Percentiles rank a stretch among this genome's conserved stretches.
Conservation (phyloP, 768 basidiomycete genomes). For the Filobasidium wieringae region DNA sequence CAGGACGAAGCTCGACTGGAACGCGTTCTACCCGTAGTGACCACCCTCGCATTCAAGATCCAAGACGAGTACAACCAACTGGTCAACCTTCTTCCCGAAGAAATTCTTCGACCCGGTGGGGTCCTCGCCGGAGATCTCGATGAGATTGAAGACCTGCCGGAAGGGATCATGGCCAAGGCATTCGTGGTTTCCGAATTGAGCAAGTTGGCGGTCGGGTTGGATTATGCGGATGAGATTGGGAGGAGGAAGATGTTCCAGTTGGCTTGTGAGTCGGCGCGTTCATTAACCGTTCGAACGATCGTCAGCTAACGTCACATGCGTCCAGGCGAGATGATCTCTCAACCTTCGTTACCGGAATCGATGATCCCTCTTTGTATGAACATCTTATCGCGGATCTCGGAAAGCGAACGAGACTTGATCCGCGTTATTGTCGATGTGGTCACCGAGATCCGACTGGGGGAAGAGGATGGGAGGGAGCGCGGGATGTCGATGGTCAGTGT, state of each 20-base stretch:
- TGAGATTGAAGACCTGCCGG: conserved; percentile 31
- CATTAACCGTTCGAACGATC: neutral
- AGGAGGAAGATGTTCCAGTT: conserved; percentile 75
- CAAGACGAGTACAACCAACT: conserved; percentile 60
- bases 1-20: conserved; percentile 55
- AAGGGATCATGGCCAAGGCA: conserved; percentile 41
- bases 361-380: conserved; percentile 69
- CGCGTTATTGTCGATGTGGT: conserved; percentile 79
- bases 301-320: too few species aligned
- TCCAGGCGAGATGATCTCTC: conserved; percentile 67
- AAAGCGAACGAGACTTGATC: conserved; percentile 71
- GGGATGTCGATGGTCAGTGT: neutral
- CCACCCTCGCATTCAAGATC: conserved; percentile 62
- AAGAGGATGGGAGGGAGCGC: conserved; percentile 21
- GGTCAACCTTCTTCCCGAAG: conserved; percentile 33
- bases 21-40: conserved; percentile 67
- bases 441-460: conserved; percentile 56
- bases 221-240: conserved; percentile 87
- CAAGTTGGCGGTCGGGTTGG: conserved; percentile 61
- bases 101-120: neutral
- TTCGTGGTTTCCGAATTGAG: conserved; percentile 73
- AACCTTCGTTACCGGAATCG: conserved; percentile 55
- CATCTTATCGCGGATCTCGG: conserved; percentile 59
- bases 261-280: conserved; percentile 55
- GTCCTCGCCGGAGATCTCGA: conserved; percentile 31